A percentile compares a stretch with the other conserved stretches of the same genome.
Conservation (phyloP, 2,329 filamentous ascomycete genomes). For the Ceratocystiopsis brevicomis region DNA sequence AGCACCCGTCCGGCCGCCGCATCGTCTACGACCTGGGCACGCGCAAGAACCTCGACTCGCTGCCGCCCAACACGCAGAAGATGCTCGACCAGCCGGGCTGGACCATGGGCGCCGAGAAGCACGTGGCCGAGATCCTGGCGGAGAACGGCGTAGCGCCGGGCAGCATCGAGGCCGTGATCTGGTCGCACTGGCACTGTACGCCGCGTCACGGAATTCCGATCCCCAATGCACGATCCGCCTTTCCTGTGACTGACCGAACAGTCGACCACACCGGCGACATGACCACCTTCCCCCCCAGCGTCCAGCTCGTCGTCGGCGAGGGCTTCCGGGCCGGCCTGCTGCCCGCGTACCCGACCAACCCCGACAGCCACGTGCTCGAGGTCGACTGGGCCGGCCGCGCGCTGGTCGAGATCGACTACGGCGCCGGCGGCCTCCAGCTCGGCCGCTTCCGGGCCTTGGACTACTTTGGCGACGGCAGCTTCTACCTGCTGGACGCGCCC, state of each 20-base stretch:
- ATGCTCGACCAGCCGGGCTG: not conserved
- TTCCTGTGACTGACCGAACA: too few species aligned
- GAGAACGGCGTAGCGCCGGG: slow-evolving; percentile 6
- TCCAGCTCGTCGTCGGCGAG: slow-evolving; percentile 27
- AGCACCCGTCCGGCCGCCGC: slow-evolving; percentile 8
- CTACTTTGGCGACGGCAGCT: slow-evolving; percentile 11
- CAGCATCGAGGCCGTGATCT: slow-evolving; percentile 10
- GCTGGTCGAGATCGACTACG: slow-evolving; percentile 9
- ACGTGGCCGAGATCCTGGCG: slow-evolving; percentile 3
- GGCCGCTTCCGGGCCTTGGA: slow-evolving; percentile 11
- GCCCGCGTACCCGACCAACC: slow-evolving; percentile 8
- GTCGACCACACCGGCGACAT: slow-evolving; percentile 26
- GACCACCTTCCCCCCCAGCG: slow-evolving; percentile 20
- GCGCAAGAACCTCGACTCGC: slow-evolving; percentile 2
- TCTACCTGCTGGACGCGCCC: slow-evolving; percentile 11
- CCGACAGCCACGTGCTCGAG: not conserved
- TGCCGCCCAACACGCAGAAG: not conserved
- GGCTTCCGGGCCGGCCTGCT: slow-evolving; percentile 22
- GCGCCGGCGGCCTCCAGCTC: slow-evolving; percentile 10
- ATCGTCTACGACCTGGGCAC: slow-evolving; percentile 8
- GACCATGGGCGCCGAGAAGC: not conserved
- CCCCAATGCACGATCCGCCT: too few species aligned
- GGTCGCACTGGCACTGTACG: slow-evolving; percentile 19
- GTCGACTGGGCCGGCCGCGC: not conserved
- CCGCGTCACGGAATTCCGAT: too few species aligned